A percentile compares a stretch with the other conserved stretches of the same genome.
Conservation (phyloP, 202 grass and related monocot species). For the Elaeis oleifera region DNA sequence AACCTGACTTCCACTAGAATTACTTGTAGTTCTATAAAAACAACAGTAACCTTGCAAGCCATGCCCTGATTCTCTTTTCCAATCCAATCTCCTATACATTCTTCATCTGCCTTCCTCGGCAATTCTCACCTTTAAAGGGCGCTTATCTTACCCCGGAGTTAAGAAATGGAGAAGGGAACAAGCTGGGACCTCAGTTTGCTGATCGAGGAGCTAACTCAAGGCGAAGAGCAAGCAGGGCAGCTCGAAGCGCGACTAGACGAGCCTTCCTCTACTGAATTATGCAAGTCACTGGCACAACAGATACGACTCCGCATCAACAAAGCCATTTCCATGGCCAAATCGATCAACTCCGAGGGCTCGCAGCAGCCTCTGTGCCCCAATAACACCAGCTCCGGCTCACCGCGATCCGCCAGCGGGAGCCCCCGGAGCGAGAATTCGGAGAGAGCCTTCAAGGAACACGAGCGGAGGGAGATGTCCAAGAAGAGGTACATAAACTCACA, state of each 20-base stretch:
- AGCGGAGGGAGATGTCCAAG: conserved; percentile 2
- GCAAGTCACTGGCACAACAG: conserved; percentile 37
- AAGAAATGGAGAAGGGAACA: background rate
- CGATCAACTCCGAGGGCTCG: conserved; percentile 6
- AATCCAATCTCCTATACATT: too few relatives aligned
- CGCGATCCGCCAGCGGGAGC: conserved; percentile 30
- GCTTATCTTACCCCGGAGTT: too few relatives aligned
- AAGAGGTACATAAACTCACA: conserved; percentile 14
- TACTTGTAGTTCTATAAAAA: too few relatives aligned
- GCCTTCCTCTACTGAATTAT: conserved; percentile 17
- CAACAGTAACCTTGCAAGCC: too few relatives aligned
- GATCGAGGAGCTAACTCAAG: conserved; percentile 52
- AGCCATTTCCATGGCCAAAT: conserved; percentile 45
- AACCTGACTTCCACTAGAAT: too few relatives aligned
- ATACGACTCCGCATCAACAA: conserved; percentile 39
- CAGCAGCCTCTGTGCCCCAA: conserved; percentile 1
- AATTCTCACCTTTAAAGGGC: too few relatives aligned
- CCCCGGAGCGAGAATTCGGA: conserved; percentile 42
- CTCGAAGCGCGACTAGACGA: conserved; percentile 35
- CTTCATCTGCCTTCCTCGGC: too few relatives aligned
- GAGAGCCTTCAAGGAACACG: conserved; percentile 24
- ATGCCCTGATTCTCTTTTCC: too few relatives aligned
- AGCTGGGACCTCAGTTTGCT: conserved; percentile 22
- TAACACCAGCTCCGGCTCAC: conserved; percentile 4
- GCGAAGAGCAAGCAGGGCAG: conserved; percentile 47